Percentiles rank a stretch among this genome's conserved stretches.
Conservation (phyloP, 176 grass and related monocot species). For the Tuctoria greenei region DNA sequence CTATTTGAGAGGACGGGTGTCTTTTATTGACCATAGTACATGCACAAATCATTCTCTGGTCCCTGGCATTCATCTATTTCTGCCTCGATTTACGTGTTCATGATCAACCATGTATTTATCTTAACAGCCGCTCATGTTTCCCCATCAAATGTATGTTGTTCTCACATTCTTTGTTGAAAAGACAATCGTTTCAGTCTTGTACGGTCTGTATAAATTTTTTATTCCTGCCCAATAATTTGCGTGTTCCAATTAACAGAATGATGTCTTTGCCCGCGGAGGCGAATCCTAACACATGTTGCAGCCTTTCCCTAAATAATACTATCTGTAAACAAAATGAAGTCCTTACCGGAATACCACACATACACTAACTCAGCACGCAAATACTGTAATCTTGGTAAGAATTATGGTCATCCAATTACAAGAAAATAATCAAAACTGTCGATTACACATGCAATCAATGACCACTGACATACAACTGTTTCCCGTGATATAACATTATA, state of each 20-base stretch:
- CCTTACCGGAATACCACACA: no score
- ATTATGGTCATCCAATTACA: neutral
- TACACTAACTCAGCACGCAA: no score
- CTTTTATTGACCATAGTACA: conserved; percentile 24
- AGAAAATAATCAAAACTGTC: neutral
- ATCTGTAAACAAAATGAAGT: no score
- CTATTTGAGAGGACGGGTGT: conserved; percentile 43
- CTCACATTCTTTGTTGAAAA: conserved; percentile 53
- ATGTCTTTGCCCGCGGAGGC: neutral
- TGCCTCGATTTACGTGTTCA: conserved; percentile 62
- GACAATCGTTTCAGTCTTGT: conserved; percentile 38
- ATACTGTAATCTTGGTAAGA: neutral
- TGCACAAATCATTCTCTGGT: conserved; percentile 47
- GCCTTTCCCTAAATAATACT: no score
- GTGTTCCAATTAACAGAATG: neutral
- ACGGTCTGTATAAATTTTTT: conserved; percentile 31
- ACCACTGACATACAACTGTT: conserved; percentile 9
- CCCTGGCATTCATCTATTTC: conserved; percentile 54
- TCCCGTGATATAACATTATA: conserved; percentile 21
- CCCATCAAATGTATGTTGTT: conserved; percentile 40
- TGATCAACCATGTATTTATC: conserved; percentile 51
- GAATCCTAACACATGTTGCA: neutral
- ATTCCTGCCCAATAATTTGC: neutral
- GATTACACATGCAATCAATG: neutral
- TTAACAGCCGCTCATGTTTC: conserved; percentile 53